phyloP scores from a whole-genome alignment of 495 filamentous ascomycete species.

The Rusavskia elegans region DNA sequence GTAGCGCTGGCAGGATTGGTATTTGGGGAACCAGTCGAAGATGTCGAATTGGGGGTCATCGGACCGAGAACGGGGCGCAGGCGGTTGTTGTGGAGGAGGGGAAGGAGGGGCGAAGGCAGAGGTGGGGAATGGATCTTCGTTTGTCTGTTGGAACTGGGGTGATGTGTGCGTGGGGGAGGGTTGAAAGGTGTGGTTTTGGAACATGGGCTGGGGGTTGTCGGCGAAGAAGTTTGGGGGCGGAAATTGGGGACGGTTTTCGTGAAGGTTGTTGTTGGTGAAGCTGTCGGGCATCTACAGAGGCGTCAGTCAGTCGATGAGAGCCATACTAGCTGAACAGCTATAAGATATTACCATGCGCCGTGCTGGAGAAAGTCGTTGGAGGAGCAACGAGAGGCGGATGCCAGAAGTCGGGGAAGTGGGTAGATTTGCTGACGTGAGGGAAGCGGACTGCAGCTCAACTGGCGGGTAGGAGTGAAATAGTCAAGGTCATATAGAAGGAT shows the following conservation, averaged over 20 bases:
- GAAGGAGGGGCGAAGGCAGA: conserved; percentile 1
- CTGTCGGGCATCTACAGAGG: not conserved
- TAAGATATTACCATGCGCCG: no score
- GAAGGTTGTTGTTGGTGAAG: not conserved
- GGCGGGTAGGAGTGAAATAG: no score
- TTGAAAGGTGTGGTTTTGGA: not conserved
- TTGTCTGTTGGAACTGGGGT: not conserved
- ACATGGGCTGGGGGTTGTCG: not conserved
- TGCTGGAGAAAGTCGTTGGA: no score
- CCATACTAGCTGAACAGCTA: not conserved
- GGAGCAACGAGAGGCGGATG: no score
- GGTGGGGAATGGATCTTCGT: not conserved
- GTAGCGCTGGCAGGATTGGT: conserved; percentile 82
- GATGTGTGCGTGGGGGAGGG: not conserved
- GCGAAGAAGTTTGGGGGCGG: not conserved
- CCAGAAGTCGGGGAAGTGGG: no score
- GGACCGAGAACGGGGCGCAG: conserved; percentile 14
- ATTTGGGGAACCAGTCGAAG: conserved; percentile 84
- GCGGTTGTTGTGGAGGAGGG: not conserved
- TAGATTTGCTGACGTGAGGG: no score
- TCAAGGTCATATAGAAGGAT: no score
- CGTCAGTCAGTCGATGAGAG: not conserved
- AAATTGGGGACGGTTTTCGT: not conserved
- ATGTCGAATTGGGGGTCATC: conserved; percentile 25
- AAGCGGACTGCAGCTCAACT: no score